phyloP scores from a whole-genome alignment of 1,139 yeast species.

The Sugiyamaella japonica region DNA sequence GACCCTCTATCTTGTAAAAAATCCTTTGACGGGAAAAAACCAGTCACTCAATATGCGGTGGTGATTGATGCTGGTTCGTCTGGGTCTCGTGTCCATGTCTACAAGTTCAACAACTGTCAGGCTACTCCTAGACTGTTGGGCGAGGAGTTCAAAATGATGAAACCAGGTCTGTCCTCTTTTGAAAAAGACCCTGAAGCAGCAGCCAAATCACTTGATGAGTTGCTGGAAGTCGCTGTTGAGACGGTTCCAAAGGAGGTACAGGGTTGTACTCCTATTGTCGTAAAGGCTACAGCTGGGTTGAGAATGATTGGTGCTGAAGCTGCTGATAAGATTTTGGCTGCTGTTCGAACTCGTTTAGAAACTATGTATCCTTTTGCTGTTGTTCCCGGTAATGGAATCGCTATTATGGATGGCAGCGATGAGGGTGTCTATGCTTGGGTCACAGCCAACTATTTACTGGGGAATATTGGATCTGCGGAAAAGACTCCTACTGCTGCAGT shows the following conservation, averaged over 20 bases:
- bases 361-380: conserved; percentile 86
- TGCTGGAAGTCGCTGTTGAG: conserved; percentile 69
- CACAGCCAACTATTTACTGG: conserved; percentile 87
- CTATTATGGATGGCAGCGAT: conserved; percentile 93
- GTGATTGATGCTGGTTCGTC: conserved; percentile 98
- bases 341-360: conserved; percentile 75
- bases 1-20: conserved; percentile 35
- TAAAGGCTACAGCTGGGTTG: conserved; percentile 97
- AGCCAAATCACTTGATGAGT: conserved; percentile 80
- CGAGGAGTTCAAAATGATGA: conserved; percentile 83
- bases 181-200: conserved; percentile 82
- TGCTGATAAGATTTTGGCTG: conserved; percentile 59
- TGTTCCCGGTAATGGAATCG: conserved; percentile 77
- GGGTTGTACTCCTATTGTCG: conserved; percentile 87
- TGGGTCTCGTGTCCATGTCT: conserved; percentile 93
- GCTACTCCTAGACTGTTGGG: conserved; percentile 73
- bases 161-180: conserved; percentile 89
- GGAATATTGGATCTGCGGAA: conserved; percentile 79
- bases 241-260: conserved; percentile 73
- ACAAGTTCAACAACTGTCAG: conserved; percentile 80
- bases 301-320: conserved; percentile 79
- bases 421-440: conserved; percentile 99
- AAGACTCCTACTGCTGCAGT: conserved; percentile 87
- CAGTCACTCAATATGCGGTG: conserved; percentile 59
- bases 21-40: conserved; percentile 41